Evolutionary conservation across 371 early-diverging fungal genomes (phyloP).

Genomic region (Blakeslea trispora): DNA sequence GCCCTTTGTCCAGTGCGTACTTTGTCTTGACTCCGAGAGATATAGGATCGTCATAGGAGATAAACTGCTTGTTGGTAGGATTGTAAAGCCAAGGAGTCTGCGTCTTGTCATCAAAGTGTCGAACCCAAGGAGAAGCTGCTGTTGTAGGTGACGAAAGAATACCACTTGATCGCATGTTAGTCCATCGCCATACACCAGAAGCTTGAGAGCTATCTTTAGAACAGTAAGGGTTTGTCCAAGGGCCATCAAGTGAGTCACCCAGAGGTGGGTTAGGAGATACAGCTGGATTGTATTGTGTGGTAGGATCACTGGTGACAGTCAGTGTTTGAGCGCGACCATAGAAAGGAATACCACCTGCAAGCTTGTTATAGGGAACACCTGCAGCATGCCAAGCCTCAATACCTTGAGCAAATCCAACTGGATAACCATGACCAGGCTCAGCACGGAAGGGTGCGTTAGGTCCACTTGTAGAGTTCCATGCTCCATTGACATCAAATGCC

Average conservation of each 20-base stretch:
- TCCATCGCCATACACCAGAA: conserved; percentile 70
- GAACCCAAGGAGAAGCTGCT: conserved; percentile 62
- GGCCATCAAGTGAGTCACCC: conserved; percentile 57
- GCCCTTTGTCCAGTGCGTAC: conserved; percentile 43
- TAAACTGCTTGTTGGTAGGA: conserved; percentile 50
- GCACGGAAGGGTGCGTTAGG: conserved; percentile 67
- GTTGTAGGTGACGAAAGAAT: conserved; percentile 52
- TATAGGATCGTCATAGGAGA: conserved; percentile 67
- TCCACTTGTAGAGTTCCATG: conserved; percentile 63
- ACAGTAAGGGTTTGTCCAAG: conserved; percentile 59
- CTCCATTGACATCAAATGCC: conserved; percentile 62
- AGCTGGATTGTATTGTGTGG: conserved; percentile 43
- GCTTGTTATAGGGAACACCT: conserved; percentile 60
- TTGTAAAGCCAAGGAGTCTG: conserved; percentile 73
- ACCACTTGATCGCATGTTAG: conserved; percentile 65
- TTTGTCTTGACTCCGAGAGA: conserved; percentile 59
- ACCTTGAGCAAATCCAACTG: conserved; percentile 51
- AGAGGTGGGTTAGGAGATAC: conserved; percentile 31
- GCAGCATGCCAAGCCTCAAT: conserved; percentile 59
- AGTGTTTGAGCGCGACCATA: conserved; percentile 56
- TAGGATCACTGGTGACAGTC: conserved; percentile 18
- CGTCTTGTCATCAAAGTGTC: conserved; percentile 58
- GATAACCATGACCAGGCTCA: conserved; percentile 45
- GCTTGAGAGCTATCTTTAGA: conserved; percentile 31
- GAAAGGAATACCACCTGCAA: conserved; percentile 65